These are phyloP conservation scores for Macadamia integrifolia DNA, from an alignment of 164 flowering plant species.

Conservation along the genomic window DNA sequence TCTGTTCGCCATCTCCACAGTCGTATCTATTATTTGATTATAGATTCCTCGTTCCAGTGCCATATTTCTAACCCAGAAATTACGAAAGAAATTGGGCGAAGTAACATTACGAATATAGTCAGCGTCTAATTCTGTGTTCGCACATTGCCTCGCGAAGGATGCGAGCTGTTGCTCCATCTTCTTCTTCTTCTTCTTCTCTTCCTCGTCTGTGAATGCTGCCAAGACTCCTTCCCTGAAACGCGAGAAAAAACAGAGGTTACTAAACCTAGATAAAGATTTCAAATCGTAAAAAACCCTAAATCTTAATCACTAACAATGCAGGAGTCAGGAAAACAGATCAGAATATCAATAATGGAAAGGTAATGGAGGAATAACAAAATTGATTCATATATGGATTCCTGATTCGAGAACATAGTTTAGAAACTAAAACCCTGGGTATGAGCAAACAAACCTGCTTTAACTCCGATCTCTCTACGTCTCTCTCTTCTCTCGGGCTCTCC, in stretches of 20 bases:
- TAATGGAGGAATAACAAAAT: too few species aligned
- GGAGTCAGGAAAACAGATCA: too few species aligned
- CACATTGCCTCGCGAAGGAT: constrained; percentile 88
- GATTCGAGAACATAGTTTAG: too few species aligned
- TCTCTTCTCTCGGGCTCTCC: too few species aligned
- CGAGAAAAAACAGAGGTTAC: too few species aligned
- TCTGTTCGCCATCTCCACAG: constrained; percentile 94
- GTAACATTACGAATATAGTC: constrained; percentile 83
- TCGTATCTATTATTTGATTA: constrained; percentile 90
- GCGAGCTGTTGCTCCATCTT: constrained; percentile 76
- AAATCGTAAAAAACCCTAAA: not conserved
- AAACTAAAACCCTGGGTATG: too few species aligned
- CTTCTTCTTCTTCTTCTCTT: constrained; percentile 77
- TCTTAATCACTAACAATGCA: not conserved
- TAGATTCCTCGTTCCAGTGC: constrained; percentile 93
- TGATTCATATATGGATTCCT: too few species aligned
- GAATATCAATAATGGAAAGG: too few species aligned
- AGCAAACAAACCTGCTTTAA: too few species aligned
- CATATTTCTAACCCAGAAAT: constrained; percentile 99
- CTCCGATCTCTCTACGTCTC: too few species aligned
- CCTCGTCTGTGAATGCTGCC: constrained; percentile 36
- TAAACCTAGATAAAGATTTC: not conserved
- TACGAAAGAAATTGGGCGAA: constrained; percentile 81
- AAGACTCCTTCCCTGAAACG: not conserved
- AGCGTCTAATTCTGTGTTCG: constrained; percentile 91